phyloP scores from a whole-genome alignment of 2,329 filamentous ascomycete species.

The Pseudopyrenochaeta lycopersici region DNA sequence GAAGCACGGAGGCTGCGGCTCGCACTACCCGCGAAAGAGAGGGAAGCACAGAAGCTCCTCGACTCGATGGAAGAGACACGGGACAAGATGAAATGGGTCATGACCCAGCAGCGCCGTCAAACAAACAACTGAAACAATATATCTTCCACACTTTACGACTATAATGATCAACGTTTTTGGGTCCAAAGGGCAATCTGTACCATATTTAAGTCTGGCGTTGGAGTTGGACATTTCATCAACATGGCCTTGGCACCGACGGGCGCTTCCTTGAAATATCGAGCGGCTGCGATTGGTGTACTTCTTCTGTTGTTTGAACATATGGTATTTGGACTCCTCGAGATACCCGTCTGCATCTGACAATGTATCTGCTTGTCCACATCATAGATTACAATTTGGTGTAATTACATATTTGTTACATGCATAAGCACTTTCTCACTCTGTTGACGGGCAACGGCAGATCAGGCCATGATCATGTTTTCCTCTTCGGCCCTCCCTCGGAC shows the following conservation, averaged over 20 bases:
- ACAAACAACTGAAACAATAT: conserved; percentile 5
- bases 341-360: conserved; percentile 3
- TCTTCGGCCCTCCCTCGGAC: not conserved
- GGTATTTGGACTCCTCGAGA: not conserved
- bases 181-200: conserved; percentile 29
- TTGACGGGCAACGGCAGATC: not conserved
- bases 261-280: not conserved
- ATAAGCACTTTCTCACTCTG: no score
- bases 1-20: conserved; percentile 65
- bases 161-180: conserved; percentile 30
- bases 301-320: not conserved
- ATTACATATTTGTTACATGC: not conserved
- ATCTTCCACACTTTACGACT: conserved; percentile 12
- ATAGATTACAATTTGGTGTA: not conserved
- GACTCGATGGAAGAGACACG: conserved; percentile 68
- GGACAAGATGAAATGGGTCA: conserved; percentile 76
- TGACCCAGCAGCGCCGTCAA: conserved; percentile 52
- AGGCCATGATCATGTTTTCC: not conserved
- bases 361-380: not conserved
- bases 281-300: not conserved
- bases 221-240: conserved; percentile 11
- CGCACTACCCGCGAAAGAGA: conserved; percentile 64
- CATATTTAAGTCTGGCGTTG: conserved; percentile 30
- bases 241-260: not conserved
- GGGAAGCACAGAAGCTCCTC: conserved; percentile 68